Evolutionary conservation across 306 rosid species (phyloP).

Genomic region (Medicago ruthenica): DNA sequence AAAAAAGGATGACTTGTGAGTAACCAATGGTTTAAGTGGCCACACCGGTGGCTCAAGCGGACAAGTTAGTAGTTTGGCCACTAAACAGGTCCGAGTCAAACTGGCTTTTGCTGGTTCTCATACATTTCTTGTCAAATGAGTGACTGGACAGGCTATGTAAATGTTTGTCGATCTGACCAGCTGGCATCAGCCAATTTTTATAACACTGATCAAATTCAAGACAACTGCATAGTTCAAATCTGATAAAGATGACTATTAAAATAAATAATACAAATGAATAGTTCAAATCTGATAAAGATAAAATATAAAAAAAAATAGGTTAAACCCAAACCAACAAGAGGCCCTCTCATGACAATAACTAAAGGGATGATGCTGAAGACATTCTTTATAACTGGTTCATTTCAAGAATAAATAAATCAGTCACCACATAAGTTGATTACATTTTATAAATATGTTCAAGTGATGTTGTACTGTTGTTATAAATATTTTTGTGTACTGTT

Average conservation of each 20-base stretch:
- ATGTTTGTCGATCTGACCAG: neutral
- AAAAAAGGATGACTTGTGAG: neutral
- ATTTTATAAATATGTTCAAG: neutral
- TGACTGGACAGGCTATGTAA: neutral
- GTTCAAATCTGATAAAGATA: neutral
- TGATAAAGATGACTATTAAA: neutral
- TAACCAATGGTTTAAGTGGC: neutral
- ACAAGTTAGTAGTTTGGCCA: neutral
- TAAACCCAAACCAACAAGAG: neutral
- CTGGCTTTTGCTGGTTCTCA: neutral
- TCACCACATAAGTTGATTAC: conserved; percentile 1
- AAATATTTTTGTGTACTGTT: neutral
- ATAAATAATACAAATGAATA: neutral
- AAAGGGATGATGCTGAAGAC: neutral
- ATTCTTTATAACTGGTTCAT: neutral
- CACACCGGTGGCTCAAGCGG: neutral
- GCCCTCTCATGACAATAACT: neutral
- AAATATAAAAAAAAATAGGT: conserved; percentile 5
- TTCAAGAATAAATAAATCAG: neutral
- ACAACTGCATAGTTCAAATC: neutral
- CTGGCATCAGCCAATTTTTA: neutral
- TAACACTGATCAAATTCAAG: neutral
- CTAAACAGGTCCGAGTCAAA: too few species aligned
- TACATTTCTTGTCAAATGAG: neutral
- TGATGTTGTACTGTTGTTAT: neutral